Conservation (phyloP, 2,329 filamentous ascomycete genomes). For the Epichloe glyceriae region DNA sequence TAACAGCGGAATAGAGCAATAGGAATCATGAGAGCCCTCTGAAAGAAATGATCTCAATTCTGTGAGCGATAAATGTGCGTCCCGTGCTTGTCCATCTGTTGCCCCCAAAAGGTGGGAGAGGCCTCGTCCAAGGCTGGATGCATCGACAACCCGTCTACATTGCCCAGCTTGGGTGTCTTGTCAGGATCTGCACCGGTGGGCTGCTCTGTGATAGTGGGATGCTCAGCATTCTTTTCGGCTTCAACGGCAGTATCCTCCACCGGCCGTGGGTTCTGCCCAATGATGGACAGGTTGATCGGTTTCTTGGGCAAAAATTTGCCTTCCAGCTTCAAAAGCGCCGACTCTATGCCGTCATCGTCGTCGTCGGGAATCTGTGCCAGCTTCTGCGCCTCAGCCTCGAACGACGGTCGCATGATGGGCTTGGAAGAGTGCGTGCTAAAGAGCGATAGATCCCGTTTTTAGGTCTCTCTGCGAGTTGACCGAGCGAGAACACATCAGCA, state of each 20-base stretch:
- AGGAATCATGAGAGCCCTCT: conserved; percentile 57
- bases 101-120: conserved; percentile 6
- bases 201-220: too few relatives aligned
- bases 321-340: conserved; percentile 84
- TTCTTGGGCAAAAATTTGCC: conserved; percentile 58
- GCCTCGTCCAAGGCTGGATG: neutral
- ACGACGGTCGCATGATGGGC: conserved; percentile 57
- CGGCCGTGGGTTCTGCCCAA: conserved; percentile 10
- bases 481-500: conserved; percentile 41
- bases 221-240: neutral
- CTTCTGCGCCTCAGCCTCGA: conserved; percentile 77
- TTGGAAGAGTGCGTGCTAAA: conserved; percentile 51
- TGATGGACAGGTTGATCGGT: conserved; percentile 22
- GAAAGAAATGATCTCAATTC: conserved; percentile 37
- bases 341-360: conserved; percentile 68
- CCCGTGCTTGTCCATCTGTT: conserved; percentile 9
- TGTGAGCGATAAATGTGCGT: conserved; percentile 16
- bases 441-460: conserved; percentile 36
- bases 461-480: conserved; percentile 40
- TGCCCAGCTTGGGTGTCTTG: neutral
- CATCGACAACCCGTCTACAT: conserved; percentile 2
- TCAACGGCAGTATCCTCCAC: neutral
- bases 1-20: conserved; percentile 63
- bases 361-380: conserved; percentile 84
- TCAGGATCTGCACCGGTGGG: neutral